Conservation (phyloP, 768 basidiomycete species). For the Amylocystis lapponica region DNA sequence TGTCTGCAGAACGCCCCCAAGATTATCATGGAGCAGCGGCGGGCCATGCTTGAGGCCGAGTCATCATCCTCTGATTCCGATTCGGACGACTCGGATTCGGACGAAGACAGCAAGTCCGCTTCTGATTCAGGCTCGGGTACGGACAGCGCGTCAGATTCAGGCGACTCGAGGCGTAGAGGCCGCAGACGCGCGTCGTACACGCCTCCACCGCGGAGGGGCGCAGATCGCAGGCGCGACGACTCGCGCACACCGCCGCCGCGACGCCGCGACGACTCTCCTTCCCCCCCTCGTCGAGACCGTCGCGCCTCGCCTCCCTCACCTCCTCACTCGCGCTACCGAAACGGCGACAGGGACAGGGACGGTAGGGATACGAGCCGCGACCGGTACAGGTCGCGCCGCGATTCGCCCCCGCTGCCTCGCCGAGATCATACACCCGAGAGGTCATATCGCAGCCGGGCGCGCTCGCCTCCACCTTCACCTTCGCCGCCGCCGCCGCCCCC, state of each 20-base stretch:
- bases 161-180: conserved; percentile 22
- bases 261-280: conserved; percentile 12
- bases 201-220: conserved; percentile 26
- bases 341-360: conserved; percentile 3
- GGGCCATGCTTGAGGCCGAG: conserved; percentile 74
- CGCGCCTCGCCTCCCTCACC: conserved; percentile 17
- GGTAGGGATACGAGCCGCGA: conserved; percentile 9
- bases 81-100: conserved; percentile 30
- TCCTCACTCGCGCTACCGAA: conserved; percentile 15
- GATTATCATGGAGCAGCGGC: conserved; percentile 90
- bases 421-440: conserved; percentile 13
- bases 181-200: conserved; percentile 26
- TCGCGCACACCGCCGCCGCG: conserved; percentile 28
- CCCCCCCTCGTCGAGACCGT: conserved; percentile 16
- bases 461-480: conserved; percentile 13
- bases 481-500: conserved; percentile 16
- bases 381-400: conserved; percentile 16
- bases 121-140: conserved; percentile 33
- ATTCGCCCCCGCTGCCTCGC: conserved; percentile 15
- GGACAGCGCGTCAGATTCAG: conserved; percentile 37
- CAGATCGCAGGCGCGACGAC: conserved; percentile 19
- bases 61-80: conserved; percentile 40
- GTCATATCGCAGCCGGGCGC: conserved; percentile 11
- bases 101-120: conserved; percentile 37
- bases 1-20: conserved; percentile 83